Conservation (phyloP, 2,329 filamentous ascomycete species). For the Aspergillus eucalypticola region DNA sequence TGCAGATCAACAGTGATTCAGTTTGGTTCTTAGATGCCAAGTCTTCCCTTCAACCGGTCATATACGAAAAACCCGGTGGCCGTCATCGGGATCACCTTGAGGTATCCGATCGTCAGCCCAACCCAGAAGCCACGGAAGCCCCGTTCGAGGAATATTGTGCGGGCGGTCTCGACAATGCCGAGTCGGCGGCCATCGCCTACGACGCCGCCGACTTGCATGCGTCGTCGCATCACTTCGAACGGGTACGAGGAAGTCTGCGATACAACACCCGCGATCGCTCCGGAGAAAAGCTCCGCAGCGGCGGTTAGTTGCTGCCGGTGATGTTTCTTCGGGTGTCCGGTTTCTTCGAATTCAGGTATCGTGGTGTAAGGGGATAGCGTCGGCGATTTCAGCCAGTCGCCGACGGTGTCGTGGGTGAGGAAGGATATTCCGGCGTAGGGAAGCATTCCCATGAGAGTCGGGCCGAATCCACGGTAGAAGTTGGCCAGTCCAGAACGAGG, state of each 20-base stretch:
- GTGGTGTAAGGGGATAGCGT: conserved; percentile 71
- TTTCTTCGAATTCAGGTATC: conserved; percentile 59
- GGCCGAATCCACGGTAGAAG: conserved; percentile 92
- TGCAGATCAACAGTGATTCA: conserved; percentile 3
- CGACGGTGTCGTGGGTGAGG: conserved; percentile 86
- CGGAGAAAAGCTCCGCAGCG: conserved; percentile 83
- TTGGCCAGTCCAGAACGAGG: conserved; percentile 74
- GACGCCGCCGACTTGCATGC: conserved; percentile 95
- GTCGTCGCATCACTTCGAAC: conserved; percentile 82
- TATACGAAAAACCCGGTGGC: conserved; percentile 72
- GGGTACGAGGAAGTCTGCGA: conserved; percentile 93
- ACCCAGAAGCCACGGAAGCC: conserved; percentile 86
- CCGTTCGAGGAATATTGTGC: conserved; percentile 71
- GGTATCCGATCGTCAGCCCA: conserved; percentile 89
- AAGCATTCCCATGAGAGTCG: conserved; percentile 90
- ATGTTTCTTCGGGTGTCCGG: conserved; percentile 43
- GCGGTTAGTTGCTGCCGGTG: conserved; percentile 72
- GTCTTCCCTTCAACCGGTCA: conserved; percentile 62
- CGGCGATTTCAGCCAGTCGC: conserved; percentile 76
- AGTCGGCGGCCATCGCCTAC: conserved; percentile 85
- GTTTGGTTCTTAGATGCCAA: conserved; percentile 59
- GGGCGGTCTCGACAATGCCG: conserved; percentile 74
- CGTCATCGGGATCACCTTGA: conserved; percentile 88
- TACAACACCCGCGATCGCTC: conserved; percentile 82
- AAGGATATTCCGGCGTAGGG: conserved; percentile 96